Evolutionary conservation across 768 basidiomycete genomes (phyloP), one percentile per base, ranked within the genome.

Genomic region (Gautieria morchelliformis): DNA sequence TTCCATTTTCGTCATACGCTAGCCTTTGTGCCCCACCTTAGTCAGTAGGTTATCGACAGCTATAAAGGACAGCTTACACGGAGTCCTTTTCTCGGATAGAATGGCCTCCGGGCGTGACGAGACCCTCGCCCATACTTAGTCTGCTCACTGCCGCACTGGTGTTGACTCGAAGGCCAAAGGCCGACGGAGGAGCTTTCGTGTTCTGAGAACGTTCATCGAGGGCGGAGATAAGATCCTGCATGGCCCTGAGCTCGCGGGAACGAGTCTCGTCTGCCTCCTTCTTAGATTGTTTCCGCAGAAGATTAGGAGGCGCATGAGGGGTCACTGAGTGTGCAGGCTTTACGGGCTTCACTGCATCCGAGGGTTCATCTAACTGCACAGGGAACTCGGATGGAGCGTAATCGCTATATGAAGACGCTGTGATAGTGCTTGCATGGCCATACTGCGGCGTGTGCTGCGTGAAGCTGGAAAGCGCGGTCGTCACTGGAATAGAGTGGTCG

Each of bases 201-300:
- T 49, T 17, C 48, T 10, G 20, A 17, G 48, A 2, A 9, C 42
- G 32, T 39, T 22, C 19, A 32, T 52, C 51, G 15, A 52, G 32
- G 20, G 51, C 51, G 17, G 51, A 52, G 37, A 52, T 52, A 33
- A 52, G 32, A 32, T 52, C 24, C 20, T 52, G 33, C 51, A 52
- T 52, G n/a, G 51, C 51, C 20, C 20, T 35, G 15, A 52, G 37
- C 51, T 52, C 51, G 8, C 51, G 20, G 8, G 35, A 37, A 37
- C 35, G 35, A 37, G 35, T 9, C 33, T 35, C 51, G 6, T n/a
- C 14, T 14, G 51, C 51, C 8, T 37, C 11, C 20, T 35, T 33
- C 35, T 4, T 39, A 14, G 30, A 33, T 27, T 49, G 17, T 20
- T 49, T 49, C 42, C 11, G 48, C 5, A 49, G 11, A 6, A 49